Evolutionary conservation across 2,329 filamentous ascomycete species (phyloP), one percentile per base, ranked within the genome.

Genomic region (Arthrobotrys conoides): DNA sequence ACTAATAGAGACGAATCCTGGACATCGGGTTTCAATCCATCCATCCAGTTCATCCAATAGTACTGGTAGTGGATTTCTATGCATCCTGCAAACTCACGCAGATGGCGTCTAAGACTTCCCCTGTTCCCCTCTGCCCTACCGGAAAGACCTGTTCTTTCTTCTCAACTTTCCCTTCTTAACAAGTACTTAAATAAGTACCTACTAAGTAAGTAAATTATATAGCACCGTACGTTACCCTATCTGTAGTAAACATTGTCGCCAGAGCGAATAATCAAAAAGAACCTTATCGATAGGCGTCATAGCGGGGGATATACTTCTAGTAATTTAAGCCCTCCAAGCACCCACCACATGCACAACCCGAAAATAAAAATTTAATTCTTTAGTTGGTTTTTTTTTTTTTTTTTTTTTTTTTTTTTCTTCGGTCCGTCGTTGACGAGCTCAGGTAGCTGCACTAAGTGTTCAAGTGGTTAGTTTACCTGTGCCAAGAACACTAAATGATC

Each of bases 201-300:
- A n/a, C n/a, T n/a, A n/a, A n/a, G n/a, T n/a, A n/a, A n/a, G n/a
- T n/a, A n/a, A n/a, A n/a, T n/a, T n/a, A n/a, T n/a, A n/a, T n/a
- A n/a, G n/a, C n/a, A n/a, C n/a, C n/a, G n/a, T n/a, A n/a, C n/a
- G n/a, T n/a, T n/a, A n/a, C n/a, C n/a, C n/a, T n/a, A n/a, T n/a
- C n/a, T n/a, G n/a, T n/a, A n/a, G n/a, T n/a, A n/a, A n/a, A n/a
- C n/a, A n/a, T n/a, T n/a, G n/a, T n/a, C n/a, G n/a, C n/a, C n/a
- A n/a, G n/a, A n/a, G n/a, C n/a, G n/a, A n/a, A n/a, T n/a, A n/a
- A n/a, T 55, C 6, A 10, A 20, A 16, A 46, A 20, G 20, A 16
- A 10, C 61, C 63, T 75, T 75, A 75, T 75, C 71, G 71, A 75
- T 75, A 75, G 71, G 71, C 71, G 53, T 61, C 51, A 71, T 73